Conservation (phyloP, 768 basidiomycete species). For the Lactifluus piperatus region DNA sequence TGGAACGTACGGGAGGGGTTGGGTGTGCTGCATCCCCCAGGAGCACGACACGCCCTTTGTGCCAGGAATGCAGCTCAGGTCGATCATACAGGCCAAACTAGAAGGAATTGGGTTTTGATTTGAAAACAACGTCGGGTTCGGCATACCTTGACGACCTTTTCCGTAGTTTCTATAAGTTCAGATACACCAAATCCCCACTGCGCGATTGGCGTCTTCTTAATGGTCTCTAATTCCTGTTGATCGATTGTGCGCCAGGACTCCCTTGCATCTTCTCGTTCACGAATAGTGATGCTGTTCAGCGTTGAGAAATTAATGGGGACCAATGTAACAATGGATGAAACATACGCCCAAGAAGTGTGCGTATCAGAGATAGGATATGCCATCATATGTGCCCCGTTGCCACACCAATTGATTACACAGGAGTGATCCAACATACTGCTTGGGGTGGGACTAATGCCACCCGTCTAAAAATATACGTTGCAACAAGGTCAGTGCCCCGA, state of each 20-base stretch:
- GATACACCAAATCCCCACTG: constrained; percentile 25
- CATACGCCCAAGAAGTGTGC: constrained; percentile 33
- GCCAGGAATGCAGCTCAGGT: constrained; percentile 33
- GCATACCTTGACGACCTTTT: constrained; percentile 26
- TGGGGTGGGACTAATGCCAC: constrained; percentile 28
- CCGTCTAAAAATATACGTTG: constrained; percentile 25
- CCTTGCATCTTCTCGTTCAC: constrained; percentile 31
- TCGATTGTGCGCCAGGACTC: constrained; percentile 37
- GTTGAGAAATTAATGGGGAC: neutral
- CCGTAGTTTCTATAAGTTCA: constrained; percentile 23
- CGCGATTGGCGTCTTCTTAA: constrained; percentile 21
- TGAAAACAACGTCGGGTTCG: neutral
- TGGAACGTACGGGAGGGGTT: constrained; percentile 33
- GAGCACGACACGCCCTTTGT: constrained; percentile 34
- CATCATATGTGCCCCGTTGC: constrained; percentile 32
- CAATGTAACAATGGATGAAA: neutral
- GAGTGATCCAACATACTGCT: constrained; percentile 15
- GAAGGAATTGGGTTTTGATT: neutral
- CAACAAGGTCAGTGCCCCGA: neutral
- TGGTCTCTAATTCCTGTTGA: constrained; percentile 21
- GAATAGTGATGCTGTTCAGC: constrained; percentile 29
- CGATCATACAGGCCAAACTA: constrained; percentile 39
- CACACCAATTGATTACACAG: constrained; percentile 30
- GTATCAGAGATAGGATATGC: constrained; percentile 28
- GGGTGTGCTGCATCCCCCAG: constrained; percentile 41